Base-by-base conservation (phyloP, 176 grass and related monocot species). In the Bromus sterilis region DNA sequence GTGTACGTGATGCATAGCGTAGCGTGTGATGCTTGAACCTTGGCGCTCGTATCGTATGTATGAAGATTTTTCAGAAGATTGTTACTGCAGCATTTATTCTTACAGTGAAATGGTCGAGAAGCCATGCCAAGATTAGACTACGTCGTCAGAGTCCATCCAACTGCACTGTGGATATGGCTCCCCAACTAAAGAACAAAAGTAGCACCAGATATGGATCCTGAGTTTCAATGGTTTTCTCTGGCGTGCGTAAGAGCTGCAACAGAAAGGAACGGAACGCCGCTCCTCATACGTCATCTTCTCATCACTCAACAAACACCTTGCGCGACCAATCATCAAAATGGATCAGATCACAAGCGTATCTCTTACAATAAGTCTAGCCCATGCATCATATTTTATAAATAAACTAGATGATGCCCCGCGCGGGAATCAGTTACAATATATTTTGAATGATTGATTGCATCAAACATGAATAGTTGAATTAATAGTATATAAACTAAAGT, bases 201-300 rank as follows among this genome's bases (percentile, higher is more conserved):
- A 46, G 0, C 14, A 16, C 26, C 7, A 3, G 11, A 70, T 25
- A n/a, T 0, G 56, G 3, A 9, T 4, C 28, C 39, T n/a, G 14
- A 12, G 49, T 5, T 18, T 42, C 2, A 56, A 51, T 21, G 41
- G 8, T 26, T 56, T 13, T 56, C 4, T 56, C 5, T 59, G 32
- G 48, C 18, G 69, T 81, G 60, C 85, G 78, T 87, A 18, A 57
- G 48, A 67, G 57, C 10, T 68, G 77, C 28, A 66, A 28, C 78
- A 6, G 4, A 9, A 43, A 75, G 58, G 18, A 80, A 4, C n/a
- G 49, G 18, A 42, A 21, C 57, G 63, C 21, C 32, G 63, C 28
- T 33, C 49, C 49, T 23, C 25, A 11, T 25, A 41, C 13, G n/a
- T 78, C 43, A 64, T 56, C 78, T 56, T 78, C 65, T 87, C 73